phyloP scores from a whole-genome alignment of 768 basidiomycete species.

The Naganishia kalamii region DNA sequence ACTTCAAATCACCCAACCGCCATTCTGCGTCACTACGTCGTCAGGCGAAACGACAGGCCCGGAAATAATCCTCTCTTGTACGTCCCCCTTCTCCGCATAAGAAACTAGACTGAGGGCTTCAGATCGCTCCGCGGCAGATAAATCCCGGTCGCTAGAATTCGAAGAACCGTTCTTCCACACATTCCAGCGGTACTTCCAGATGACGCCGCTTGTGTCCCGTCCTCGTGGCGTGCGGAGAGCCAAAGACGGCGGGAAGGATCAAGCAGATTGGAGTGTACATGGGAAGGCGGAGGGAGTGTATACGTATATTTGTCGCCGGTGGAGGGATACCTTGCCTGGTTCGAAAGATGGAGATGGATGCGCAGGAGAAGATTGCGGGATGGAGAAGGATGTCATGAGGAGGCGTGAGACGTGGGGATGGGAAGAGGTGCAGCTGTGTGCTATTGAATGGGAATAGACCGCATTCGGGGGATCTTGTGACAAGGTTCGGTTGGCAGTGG shows the following conservation, averaged over 20 bases:
- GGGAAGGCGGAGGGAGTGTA: conserved; percentile 32
- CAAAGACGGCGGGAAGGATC: neutral
- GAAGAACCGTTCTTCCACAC: conserved; percentile 42
- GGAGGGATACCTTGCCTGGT: conserved; percentile 24
- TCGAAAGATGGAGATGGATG: conserved; percentile 21
- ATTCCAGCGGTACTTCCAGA: conserved; percentile 33
- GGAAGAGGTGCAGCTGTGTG: conserved; percentile 4
- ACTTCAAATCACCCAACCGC: conserved; percentile 61
- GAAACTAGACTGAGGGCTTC: neutral
- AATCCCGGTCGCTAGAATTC: conserved; percentile 34
- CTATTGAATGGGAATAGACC: conserved; percentile 18
- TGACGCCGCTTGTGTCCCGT: conserved; percentile 28
- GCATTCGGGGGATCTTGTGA: neutral
- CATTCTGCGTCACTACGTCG: conserved; percentile 46
- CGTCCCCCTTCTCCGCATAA: conserved; percentile 15
- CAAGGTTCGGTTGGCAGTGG: too few species aligned
- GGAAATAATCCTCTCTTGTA: conserved; percentile 60
- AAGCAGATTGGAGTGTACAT: neutral
- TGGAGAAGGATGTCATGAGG: neutral
- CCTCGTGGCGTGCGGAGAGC: too few species aligned
- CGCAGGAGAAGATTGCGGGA: neutral
- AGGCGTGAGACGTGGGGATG: conserved; percentile 2
- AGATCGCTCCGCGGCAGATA: conserved; percentile 28
- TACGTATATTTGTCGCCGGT: conserved; percentile 35
- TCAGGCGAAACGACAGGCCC: conserved; percentile 30